Base-by-base conservation (phyloP, 2,329 filamentous ascomycete genomes). In the Fusarium caatingaense region DNA sequence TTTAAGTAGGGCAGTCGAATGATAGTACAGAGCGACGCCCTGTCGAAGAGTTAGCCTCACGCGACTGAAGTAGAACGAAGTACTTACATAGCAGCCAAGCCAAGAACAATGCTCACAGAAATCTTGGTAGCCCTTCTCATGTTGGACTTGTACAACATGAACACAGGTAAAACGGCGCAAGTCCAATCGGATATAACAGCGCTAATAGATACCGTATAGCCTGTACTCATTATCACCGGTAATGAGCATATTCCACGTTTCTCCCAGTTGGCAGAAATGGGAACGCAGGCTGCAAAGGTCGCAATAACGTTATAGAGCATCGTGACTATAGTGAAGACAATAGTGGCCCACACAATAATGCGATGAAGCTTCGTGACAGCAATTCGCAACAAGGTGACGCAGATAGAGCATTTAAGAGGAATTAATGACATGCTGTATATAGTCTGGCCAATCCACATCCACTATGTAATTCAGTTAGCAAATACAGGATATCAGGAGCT, bases 381-480 rank as follows among this genome's bases (percentile, higher is more conserved):
- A 10, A 72, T 72, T 2, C 69, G 68, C 5, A 72, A 47, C 1
- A 72, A 48, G 1, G 57, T 72, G 11, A 67, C 40, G 20, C 69
- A 72, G 37, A 72, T 72, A 2, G 68, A 63, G 2, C 44, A 8
- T n/a, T 72, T 72, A 12, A 72, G 56, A n/a, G 59, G 65, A 2
- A 61, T 21, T 8, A 72, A 25, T 1, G 68, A 72, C 8, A 32
- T 25, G n/a, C 47, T 49, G 8, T 72, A 72, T 1, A 41, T 13
- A 1, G 27, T 13, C 34, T 70, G 63, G 6, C 63, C 68, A 2
- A 60, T 34, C 63, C 63, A 72, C 8, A 70, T 10, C 32, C 60
- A 64, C 69, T 72, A 6, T n/a, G 34, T n/a, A 5, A 5, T n/a
- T 37, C 9, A 6, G 9, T 37, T 37, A 37, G 34, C 16, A 13